A percentile compares a stretch with the other conserved stretches of the same genome.
Conservation (phyloP, 495 filamentous ascomycete species). For the Echria macrotheca region DNA sequence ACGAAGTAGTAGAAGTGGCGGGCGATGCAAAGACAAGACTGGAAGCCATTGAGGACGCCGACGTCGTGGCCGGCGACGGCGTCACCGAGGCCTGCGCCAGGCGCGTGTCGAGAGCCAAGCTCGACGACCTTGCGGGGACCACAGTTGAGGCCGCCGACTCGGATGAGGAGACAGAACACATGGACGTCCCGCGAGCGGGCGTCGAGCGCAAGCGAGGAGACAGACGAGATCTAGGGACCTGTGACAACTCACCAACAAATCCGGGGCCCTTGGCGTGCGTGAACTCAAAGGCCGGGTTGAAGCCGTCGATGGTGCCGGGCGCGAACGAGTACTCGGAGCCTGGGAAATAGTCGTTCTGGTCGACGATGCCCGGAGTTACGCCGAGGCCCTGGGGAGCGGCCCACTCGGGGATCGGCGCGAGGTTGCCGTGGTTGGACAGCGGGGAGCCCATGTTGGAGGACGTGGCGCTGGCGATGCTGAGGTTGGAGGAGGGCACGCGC, state of each 20-base stretch:
- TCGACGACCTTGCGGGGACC: slow-evolving; percentile 15
- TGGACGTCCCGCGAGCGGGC: slow-evolving; percentile 6
- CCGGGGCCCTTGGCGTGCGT: slow-evolving; percentile 36
- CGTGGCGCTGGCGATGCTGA: slow-evolving; percentile 72
- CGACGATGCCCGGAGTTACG: slow-evolving; percentile 62
- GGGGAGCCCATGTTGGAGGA: slow-evolving; percentile 83
- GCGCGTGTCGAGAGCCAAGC: slow-evolving; percentile 29
- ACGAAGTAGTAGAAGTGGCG: slow-evolving; percentile 41
- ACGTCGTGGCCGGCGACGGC: slow-evolving; percentile 24
- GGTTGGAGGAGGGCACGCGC: slow-evolving; percentile 48
- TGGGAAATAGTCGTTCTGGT: slow-evolving; percentile 51
- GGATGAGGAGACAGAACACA: slow-evolving; percentile 29
- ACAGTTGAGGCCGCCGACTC: slow-evolving; percentile 30
- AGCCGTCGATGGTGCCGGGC: slow-evolving; percentile 43
- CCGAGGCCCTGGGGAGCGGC: slow-evolving; percentile 55
- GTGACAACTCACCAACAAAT: slow-evolving; percentile 76
- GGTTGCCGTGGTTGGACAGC: slow-evolving; percentile 58
- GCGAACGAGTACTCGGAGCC: slow-evolving; percentile 54
- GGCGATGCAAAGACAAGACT: slow-evolving; percentile 47
- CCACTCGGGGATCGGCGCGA: slow-evolving; percentile 55
- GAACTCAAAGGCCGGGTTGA: slow-evolving; percentile 56
- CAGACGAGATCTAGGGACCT: slow-evolving; percentile 27
- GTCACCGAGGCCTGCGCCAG: slow-evolving; percentile 27
- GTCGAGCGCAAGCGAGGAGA: background rate
- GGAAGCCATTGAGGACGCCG: slow-evolving; percentile 19